Evolutionary conservation across 306 rosid species (phyloP).

Genomic region (Castanea sativa): DNA sequence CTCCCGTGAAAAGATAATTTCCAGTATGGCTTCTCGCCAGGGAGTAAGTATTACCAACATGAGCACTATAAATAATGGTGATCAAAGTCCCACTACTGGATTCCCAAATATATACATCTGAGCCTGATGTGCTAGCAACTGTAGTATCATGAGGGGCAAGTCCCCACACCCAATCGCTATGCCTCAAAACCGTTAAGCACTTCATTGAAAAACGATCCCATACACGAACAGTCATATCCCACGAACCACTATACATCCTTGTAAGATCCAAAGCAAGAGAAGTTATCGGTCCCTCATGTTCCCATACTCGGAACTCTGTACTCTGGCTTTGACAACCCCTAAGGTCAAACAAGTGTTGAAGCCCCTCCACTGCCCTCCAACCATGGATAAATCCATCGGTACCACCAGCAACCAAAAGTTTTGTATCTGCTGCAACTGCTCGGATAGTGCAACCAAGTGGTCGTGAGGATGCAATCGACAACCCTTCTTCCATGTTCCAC

Average conservation of each 20-base stretch:
- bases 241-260: slow-evolving; percentile 91
- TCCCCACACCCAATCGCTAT: slow-evolving; percentile 92
- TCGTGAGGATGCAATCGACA: slow-evolving; percentile 68
- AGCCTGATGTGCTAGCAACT: slow-evolving; percentile 67
- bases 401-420: slow-evolving; percentile 73
- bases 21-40: slow-evolving; percentile 78
- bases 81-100: slow-evolving; percentile 46
- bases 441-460: slow-evolving; percentile 89
- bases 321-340: slow-evolving; percentile 50
- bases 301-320: slow-evolving; percentile 82
- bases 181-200: slow-evolving; percentile 69
- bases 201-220: slow-evolving; percentile 78
- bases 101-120: slow-evolving; percentile 92
- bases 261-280: slow-evolving; percentile 83
- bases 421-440: slow-evolving; percentile 79
- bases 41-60: slow-evolving; percentile 68
- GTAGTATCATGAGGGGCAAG: slow-evolving; percentile 77
- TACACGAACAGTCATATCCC: slow-evolving; percentile 91
- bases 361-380: slow-evolving; percentile 82
- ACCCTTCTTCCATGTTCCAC: slow-evolving; percentile 91
- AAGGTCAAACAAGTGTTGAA: slow-evolving; percentile 70
- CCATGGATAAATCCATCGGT: slow-evolving; percentile 91
- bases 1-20: slow-evolving; percentile 81
- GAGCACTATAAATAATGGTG: slow-evolving; percentile 57
- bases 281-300: slow-evolving; percentile 86